Evolutionary conservation across 106 monocot genomes (phyloP).

Genomic region (Dendrobium catenatum): DNA sequence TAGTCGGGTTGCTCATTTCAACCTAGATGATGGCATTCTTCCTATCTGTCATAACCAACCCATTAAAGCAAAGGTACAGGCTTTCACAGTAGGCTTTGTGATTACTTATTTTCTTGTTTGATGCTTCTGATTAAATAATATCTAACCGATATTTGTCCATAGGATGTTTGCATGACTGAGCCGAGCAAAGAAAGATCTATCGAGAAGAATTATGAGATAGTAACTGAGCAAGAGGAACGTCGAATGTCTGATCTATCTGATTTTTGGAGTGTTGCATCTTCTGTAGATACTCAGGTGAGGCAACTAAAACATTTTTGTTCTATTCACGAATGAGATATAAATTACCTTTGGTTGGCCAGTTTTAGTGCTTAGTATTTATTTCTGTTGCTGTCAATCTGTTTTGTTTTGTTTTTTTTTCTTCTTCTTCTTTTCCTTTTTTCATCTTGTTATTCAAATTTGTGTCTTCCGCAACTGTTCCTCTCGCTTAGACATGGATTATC

Average conservation of each 20-base stretch:
- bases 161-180: slow-evolving; percentile 30
- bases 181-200: slow-evolving; percentile 19
- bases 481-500: not conserved
- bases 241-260: slow-evolving; percentile 94
- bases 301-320: not conserved
- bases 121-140: not conserved
- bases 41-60: slow-evolving; percentile 13
- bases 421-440: not conserved
- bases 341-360: not conserved
- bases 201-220: slow-evolving; percentile 3
- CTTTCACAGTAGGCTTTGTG: not conserved
- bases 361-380: not conserved
- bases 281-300: slow-evolving; percentile 67
- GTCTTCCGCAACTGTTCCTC: not conserved
- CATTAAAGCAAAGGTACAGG: slow-evolving; percentile 22
- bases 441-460: not conserved
- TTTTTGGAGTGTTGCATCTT: slow-evolving; percentile 63
- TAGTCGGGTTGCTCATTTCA: slow-evolving; percentile 3
- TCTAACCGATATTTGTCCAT: not conserved
- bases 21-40: slow-evolving; percentile 18
- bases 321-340: not conserved
- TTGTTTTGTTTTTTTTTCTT: not conserved
- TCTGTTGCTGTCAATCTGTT: not conserved
- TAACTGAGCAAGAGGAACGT: slow-evolving; percentile 69
- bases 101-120: not conserved